phyloP scores from a whole-genome alignment of 108 stramenopile species.

The Cyclostephanos tholiformis region DNA sequence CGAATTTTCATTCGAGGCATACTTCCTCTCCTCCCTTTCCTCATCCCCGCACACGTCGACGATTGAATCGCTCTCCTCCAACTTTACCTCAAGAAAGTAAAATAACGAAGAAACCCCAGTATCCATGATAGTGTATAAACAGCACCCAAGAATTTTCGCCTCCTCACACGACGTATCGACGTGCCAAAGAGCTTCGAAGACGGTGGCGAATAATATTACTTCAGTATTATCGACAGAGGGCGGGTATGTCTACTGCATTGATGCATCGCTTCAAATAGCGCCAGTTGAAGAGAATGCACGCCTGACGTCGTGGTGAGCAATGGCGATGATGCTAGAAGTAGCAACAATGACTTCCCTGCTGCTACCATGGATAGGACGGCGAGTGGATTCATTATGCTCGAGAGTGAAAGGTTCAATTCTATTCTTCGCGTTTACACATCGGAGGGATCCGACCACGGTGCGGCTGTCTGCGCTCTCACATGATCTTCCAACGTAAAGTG shows the following conservation, averaged over 20 bases:
- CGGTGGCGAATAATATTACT: neutral
- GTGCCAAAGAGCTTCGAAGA: neutral
- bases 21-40: slow-evolving; percentile 22
- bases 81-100: slow-evolving; percentile 75
- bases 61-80: slow-evolving; percentile 52
- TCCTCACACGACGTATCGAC: neutral
- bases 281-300: slow-evolving; percentile 8
- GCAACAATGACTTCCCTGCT: neutral
- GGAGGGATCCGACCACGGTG: no score
- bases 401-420: no score
- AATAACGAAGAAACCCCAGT: slow-evolving; percentile 84
- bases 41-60: slow-evolving; percentile 52
- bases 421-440: no score
- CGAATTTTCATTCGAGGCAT: slow-evolving; percentile 26
- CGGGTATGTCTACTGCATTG: neutral
- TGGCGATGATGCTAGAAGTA: neutral
- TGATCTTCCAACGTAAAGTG: no score
- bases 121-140: slow-evolving; percentile 75
- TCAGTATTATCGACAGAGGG: neutral
- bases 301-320: neutral
- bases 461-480: no score
- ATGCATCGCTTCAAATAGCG: neutral
- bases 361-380: neutral
- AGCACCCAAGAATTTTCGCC: slow-evolving; percentile 29
- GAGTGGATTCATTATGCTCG: slow-evolving; percentile 1